phyloP scores from a whole-genome alignment of 2,329 filamentous ascomycete species.

The Fusarium pseudonygamai region DNA sequence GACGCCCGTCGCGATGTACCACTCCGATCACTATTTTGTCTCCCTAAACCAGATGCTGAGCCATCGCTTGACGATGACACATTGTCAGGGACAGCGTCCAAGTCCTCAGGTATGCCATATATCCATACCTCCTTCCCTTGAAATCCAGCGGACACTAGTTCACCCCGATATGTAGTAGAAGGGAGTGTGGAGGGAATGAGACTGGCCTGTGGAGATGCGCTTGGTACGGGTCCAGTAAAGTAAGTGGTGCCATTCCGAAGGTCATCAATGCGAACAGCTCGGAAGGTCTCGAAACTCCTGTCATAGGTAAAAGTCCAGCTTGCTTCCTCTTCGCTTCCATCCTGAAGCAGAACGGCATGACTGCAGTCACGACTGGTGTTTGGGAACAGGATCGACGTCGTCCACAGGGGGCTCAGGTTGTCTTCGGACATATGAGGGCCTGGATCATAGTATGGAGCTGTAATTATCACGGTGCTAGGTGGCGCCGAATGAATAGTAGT shows the following conservation, averaged over 20 bases:
- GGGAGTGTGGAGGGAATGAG: slow-evolving; percentile 75
- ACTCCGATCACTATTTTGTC: slow-evolving; percentile 45
- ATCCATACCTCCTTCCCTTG: slow-evolving; percentile 78
- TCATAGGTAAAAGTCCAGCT: slow-evolving; percentile 84
- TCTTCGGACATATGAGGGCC: slow-evolving; percentile 72
- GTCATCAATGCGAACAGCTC: slow-evolving; percentile 79
- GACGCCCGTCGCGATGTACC: slow-evolving; percentile 47
- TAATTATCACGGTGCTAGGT: slow-evolving; percentile 78
- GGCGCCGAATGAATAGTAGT: slow-evolving; percentile 73
- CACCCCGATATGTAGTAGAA: slow-evolving; percentile 73
- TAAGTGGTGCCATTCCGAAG: slow-evolving; percentile 80
- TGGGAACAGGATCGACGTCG: slow-evolving; percentile 84
- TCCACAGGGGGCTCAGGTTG: slow-evolving; percentile 80
- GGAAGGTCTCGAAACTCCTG: slow-evolving; percentile 78
- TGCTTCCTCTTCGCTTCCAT: slow-evolving; percentile 70
- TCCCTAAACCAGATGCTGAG: slow-evolving; percentile 41
- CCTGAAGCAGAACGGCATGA: slow-evolving; percentile 75
- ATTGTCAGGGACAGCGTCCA: slow-evolving; percentile 68
- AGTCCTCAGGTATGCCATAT: slow-evolving; percentile 79
- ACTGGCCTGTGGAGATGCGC: slow-evolving; percentile 61
- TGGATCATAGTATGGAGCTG: slow-evolving; percentile 81
- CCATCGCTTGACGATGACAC: slow-evolving; percentile 33
- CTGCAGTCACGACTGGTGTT: slow-evolving; percentile 83
- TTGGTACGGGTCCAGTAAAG: slow-evolving; percentile 75
- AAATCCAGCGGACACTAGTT: slow-evolving; percentile 79